These are phyloP conservation scores for Neophaeococcomyces aloes DNA, from an alignment of 2,329 filamentous ascomycete genomes.

Conservation along the genomic window DNA sequence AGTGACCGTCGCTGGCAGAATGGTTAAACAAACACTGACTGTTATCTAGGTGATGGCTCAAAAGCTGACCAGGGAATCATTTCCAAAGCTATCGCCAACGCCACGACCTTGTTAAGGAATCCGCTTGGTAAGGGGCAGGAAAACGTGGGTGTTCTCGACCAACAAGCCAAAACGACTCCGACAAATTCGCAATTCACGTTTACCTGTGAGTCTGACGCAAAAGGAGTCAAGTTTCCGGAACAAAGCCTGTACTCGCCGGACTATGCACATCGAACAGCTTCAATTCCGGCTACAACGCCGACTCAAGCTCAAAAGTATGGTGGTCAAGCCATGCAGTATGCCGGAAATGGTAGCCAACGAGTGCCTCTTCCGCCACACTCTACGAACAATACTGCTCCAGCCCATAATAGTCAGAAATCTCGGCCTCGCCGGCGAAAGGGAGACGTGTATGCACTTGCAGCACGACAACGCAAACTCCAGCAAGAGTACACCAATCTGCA, in stretches of 20 bases:
- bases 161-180: slow-evolving; percentile 55
- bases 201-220: slow-evolving; percentile 83
- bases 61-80: slow-evolving; percentile 66
- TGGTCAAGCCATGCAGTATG: slow-evolving; percentile 48
- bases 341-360: slow-evolving; percentile 36
- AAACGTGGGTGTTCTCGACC: slow-evolving; percentile 66
- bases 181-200: slow-evolving; percentile 90
- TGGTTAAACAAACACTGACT: neutral
- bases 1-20: neutral
- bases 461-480: slow-evolving; percentile 63
- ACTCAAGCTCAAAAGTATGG: slow-evolving; percentile 33
- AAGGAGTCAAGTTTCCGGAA: slow-evolving; percentile 65
- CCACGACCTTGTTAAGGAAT: slow-evolving; percentile 53
- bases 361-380: slow-evolving; percentile 21
- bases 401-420: slow-evolving; percentile 42
- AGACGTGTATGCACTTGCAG: slow-evolving; percentile 64
- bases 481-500: slow-evolving; percentile 68
- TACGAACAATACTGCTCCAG: slow-evolving; percentile 25
- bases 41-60: slow-evolving; percentile 32
- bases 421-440: slow-evolving; percentile 56
- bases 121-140: slow-evolving; percentile 56
- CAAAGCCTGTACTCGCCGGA: slow-evolving; percentile 32
- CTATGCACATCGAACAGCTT: slow-evolving; percentile 16
- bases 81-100: slow-evolving; percentile 81
- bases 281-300: slow-evolving; percentile 17